Evolutionary conservation across 148 eudicot genomes (phyloP), one percentile per base, ranked within the genome.

Genomic region (Amaranthus palmeri): DNA sequence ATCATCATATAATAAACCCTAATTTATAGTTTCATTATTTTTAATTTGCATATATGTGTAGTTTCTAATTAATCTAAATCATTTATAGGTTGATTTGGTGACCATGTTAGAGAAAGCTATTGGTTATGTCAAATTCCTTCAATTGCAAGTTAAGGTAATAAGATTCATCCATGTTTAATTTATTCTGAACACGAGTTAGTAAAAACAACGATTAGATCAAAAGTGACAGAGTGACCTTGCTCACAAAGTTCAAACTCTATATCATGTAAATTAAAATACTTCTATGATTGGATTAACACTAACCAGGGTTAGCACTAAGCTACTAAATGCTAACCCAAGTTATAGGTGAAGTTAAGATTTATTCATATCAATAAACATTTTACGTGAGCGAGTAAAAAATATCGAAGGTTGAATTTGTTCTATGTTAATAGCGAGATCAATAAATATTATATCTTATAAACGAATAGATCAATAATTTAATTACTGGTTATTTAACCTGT

Each of bases 51-150:
- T 13, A 3, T 14, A 7, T 15, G 7, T 25, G 36, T 25, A 25
- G 36, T 56, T 54, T 47, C 25, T 61, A 45, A 65, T 9, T 42
- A 18, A 10, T 54, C 10, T 42, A 3, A 11, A 2, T 15, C 44
- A 41, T 5, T 63, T 67, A 4, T 78, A 93, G 98, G 99, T 95
- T 84, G 99, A 95, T 90, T 71, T 95, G 82, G 99, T 95, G 10
- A 95, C 99, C 17, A 95, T 95, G 99, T 58, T 95, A 71, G 99
- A 95, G 76, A 95, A 95, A 78, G 99, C 97, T 53, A 91, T 91
- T 41, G 81, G 96, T 57, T 95, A 95, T 70, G 97, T 95, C 74
- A 95, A 95, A 83, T 95, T 95, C 77, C 96, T 95, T 18, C 99
- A 95, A 17, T 70, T 95, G 61, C 99, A 95, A 91, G 96, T 92